Evolutionary conservation across 805 yeast genomes (phyloP), one percentile per base, ranked within the genome.

Genomic region (Crinitomyces ghanaensis): DNA sequence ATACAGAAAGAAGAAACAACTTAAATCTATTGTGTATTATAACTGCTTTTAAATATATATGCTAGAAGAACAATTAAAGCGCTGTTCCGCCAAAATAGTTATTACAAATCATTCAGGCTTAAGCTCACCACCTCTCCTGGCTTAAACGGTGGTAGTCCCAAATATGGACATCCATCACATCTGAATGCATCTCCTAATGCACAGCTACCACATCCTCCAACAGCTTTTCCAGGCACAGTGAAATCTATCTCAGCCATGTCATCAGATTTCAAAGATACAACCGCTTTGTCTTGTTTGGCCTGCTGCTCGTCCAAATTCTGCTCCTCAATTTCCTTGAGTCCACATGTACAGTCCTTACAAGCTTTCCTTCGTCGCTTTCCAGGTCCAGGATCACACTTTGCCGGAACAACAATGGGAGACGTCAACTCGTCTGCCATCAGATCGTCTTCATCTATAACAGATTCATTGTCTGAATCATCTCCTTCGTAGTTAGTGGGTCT

Each of bases 261-360:
- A 35, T 75, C 74, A 9, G 67, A 63, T 17, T 65, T 57, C 39
- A 81, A 73, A 47, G 70, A 62, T 6, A 80, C 64, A 26, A 51
- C 53, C 40, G 70, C 75, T 26, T 59, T 51, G 61, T 19, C 74
- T 12, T 14, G 31, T 71, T 66, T 68, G 48, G 34, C 69, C 60
- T 49, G 70, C 50, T 41, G 53, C 57, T 69, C 45, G 49, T 51
- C 43, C 36, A 51, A 39, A 49, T 73, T 66, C 36, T 58, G 54
- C 19, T 62, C 64, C 60, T 91, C 95, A 34, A 69, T 58, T 55
- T 91, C 99, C 47, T 80, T 85, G 43, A 91, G 66, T 5, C 99
- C 99, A 64, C 99, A 91, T 0, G 96, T 79, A 59, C 99, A 91
- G 59, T 91, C 95, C 60, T 86, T 91, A 64, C 99, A 91, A 0